Conservation (phyloP, 1,284 basidiomycete genomes). For the Neolentinus lepideus region DNA sequence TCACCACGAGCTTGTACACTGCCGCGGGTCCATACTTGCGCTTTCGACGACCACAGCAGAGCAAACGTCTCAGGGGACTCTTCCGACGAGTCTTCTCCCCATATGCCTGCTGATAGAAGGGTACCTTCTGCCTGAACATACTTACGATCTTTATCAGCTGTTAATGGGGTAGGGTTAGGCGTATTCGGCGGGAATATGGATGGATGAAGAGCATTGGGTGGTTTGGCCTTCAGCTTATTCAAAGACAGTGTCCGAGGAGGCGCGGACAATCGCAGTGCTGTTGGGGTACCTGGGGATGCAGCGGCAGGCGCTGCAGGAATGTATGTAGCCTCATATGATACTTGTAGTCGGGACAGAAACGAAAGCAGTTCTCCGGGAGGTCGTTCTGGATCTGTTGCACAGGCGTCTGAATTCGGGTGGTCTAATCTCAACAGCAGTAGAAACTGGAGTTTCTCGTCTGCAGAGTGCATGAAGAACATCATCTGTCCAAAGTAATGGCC, state of each 20-base stretch:
- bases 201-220: slow-evolving; percentile 31
- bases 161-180: slow-evolving; percentile 67
- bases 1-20: slow-evolving; percentile 65
- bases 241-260: slow-evolving; percentile 41
- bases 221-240: slow-evolving; percentile 23
- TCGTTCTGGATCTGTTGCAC: slow-evolving; percentile 23
- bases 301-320: slow-evolving; percentile 41
- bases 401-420: slow-evolving; percentile 26
- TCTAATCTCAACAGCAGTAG: slow-evolving; percentile 51
- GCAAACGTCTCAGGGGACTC: slow-evolving; percentile 49
- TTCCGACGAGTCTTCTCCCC: slow-evolving; percentile 49
- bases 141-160: slow-evolving; percentile 58
- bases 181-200: slow-evolving; percentile 71
- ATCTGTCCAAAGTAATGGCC: slow-evolving; percentile 8
- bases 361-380: slow-evolving; percentile 54
- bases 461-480: slow-evolving; percentile 11
- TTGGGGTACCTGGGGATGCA: slow-evolving; percentile 13
- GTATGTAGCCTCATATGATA: slow-evolving; percentile 77
- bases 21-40: slow-evolving; percentile 67
- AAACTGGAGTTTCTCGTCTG: slow-evolving; percentile 72
- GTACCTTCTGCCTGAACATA: slow-evolving; percentile 77
- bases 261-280: slow-evolving; percentile 30
- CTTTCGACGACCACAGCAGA: slow-evolving; percentile 52
- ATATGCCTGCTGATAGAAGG: slow-evolving; percentile 58
- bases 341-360: slow-evolving; percentile 66